These are phyloP conservation scores for Apiotrichum porosum DNA, from an alignment of 1,284 basidiomycete genomes.

Conservation along the genomic window DNA sequence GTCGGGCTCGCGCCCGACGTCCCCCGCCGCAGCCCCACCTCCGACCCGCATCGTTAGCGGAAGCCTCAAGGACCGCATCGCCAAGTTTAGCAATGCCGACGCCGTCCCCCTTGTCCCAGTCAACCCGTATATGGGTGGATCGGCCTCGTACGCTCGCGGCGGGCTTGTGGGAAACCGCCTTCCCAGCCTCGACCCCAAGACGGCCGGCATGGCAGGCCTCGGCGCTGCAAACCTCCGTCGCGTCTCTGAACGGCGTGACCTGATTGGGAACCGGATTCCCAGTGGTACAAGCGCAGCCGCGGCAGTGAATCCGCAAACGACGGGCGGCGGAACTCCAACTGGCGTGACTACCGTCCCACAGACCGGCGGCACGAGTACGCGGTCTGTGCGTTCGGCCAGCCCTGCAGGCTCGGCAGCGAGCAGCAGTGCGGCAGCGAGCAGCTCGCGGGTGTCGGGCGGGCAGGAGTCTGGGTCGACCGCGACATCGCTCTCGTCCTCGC, in stretches of 20 bases:
- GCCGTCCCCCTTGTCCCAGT: constrained; percentile 36
- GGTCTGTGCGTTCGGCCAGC: constrained; percentile 22
- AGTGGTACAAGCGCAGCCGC: neutral
- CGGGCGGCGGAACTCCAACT: too few species aligned
- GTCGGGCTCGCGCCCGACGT: constrained; percentile 10
- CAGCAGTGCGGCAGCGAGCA: constrained; percentile 2
- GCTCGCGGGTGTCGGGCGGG: constrained; percentile 7
- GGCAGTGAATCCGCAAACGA: neutral
- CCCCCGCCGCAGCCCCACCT: constrained; percentile 9
- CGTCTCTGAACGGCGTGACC: constrained; percentile 33
- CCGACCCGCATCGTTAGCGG: constrained; percentile 33
- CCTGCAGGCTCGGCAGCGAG: constrained; percentile 31
- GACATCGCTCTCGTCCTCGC: constrained; percentile 32
- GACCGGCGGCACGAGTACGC: neutral
- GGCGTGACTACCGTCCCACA: neutral
- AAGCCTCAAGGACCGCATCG: constrained; percentile 47
- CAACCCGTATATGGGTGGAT: constrained; percentile 24
- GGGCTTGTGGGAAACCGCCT: constrained; percentile 45
- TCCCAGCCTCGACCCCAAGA: constrained; percentile 41
- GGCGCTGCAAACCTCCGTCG: constrained; percentile 20
- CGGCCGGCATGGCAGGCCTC: constrained; percentile 23
- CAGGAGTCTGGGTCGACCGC: constrained; percentile 26
- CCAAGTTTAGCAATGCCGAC: constrained; percentile 45
- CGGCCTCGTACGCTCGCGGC: constrained; percentile 22
- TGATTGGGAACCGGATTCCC: constrained; percentile 45